Evolutionary conservation across 2,329 filamentous ascomycete genomes (phyloP).

Genomic region (Paecilomyces sp.): DNA sequence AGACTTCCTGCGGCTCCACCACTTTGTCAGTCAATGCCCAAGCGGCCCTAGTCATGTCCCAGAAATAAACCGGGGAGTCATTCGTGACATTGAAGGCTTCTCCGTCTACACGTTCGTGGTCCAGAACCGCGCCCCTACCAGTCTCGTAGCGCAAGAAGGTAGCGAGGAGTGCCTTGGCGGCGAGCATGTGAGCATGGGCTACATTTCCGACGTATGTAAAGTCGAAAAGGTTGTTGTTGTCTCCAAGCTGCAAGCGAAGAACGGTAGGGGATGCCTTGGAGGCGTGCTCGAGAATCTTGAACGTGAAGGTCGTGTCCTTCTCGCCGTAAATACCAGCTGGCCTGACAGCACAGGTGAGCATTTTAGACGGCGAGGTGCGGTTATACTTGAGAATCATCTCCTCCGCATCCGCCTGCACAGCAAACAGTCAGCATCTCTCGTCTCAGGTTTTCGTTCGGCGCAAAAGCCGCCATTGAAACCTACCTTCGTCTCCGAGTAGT

Average conservation of each 20-base stretch:
- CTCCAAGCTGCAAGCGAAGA: constrained; percentile 72
- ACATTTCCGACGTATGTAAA: constrained; percentile 64
- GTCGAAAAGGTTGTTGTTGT: constrained; percentile 63
- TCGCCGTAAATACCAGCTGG: constrained; percentile 88
- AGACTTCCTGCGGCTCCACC: constrained; percentile 36
- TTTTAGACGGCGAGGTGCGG: constrained; percentile 48
- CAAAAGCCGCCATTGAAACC: constrained; percentile 3
- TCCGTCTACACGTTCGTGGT: constrained; percentile 70
- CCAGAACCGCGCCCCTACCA: constrained; percentile 53
- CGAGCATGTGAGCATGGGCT: constrained; percentile 75
- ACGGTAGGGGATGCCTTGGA: constrained; percentile 50
- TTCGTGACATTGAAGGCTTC: constrained; percentile 90
- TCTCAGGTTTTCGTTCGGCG: neutral
- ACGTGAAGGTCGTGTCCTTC: constrained; percentile 70
- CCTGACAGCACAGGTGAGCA: constrained; percentile 75
- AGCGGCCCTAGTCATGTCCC: constrained; percentile 75
- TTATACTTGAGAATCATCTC: constrained; percentile 71
- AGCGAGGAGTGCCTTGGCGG: constrained; percentile 63
- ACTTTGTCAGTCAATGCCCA: constrained; percentile 53
- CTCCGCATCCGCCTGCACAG: constrained; percentile 65
- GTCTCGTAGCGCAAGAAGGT: constrained; percentile 41
- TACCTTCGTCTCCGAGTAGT: constrained; percentile 89
- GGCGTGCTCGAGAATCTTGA: constrained; percentile 66
- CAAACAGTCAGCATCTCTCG: constrained; percentile 10
- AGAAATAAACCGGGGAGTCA: constrained; percentile 80